Conservation (phyloP, 352 stramenopile genomes). For the Saprolegnia parasitica region DNA sequence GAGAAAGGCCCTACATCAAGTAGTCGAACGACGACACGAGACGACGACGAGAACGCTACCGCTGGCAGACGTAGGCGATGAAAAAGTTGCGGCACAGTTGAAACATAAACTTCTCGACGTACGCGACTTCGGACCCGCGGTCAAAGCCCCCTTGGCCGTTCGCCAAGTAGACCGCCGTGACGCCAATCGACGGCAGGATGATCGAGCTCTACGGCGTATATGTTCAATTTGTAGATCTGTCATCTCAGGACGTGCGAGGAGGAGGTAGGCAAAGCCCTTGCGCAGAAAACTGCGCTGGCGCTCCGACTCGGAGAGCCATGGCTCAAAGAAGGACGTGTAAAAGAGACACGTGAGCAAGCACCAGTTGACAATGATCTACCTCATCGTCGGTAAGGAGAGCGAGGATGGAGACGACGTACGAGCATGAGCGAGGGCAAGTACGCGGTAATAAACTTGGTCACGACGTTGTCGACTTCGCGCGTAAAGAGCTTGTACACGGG, state of each 20-base stretch:
- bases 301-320: conserved; percentile 57
- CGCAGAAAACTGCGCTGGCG: conserved; percentile 66
- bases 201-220: conserved; percentile 51
- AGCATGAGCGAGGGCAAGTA: conserved; percentile 72
- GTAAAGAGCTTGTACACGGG: conserved; percentile 50
- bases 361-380: conserved; percentile 72
- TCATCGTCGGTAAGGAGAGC: neutral
- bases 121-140: conserved; percentile 33
- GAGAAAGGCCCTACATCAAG: conserved; percentile 43
- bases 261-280: conserved; percentile 71
- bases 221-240: neutral
- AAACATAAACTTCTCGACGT: conserved; percentile 78
- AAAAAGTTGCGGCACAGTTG: conserved; percentile 83
- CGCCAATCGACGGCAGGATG: conserved; percentile 69
- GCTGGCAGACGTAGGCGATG: conserved; percentile 81
- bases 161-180: conserved; percentile 71
- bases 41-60: conserved; percentile 26
- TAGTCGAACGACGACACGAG: neutral
- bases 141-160: conserved; percentile 16
- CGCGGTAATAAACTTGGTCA: conserved; percentile 56
- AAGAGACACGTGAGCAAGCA: conserved; percentile 62
- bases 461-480: conserved; percentile 38
- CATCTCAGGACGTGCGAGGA: conserved; percentile 46
- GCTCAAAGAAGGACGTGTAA: conserved; percentile 61
- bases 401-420: conserved; percentile 33